Evolutionary conservation across 352 stramenopile genomes (phyloP).

Genomic region (Phytophthora melonis): DNA sequence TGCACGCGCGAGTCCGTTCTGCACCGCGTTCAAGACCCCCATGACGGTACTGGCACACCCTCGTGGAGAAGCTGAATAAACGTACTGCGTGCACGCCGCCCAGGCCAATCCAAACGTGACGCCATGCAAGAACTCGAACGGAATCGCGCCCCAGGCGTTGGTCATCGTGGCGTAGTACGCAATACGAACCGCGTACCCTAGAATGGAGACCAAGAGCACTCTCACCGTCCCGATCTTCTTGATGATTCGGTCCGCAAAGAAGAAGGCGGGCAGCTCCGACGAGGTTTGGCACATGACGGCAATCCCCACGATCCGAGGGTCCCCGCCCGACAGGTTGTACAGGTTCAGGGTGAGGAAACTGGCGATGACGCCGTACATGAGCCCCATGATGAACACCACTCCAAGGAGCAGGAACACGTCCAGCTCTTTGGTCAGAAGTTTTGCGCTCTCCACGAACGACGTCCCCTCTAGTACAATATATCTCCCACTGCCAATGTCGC

Average conservation of each 20-base stretch:
- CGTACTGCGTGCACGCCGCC: slow-evolving; percentile 55
- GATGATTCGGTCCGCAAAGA: slow-evolving; percentile 55
- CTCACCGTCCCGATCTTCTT: slow-evolving; percentile 48
- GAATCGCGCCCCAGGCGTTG: slow-evolving; percentile 57
- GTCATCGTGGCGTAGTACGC: slow-evolving; percentile 58
- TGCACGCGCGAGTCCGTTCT: slow-evolving; percentile 54
- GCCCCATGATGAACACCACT: slow-evolving; percentile 73
- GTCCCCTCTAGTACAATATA: not conserved
- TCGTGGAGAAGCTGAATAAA: slow-evolving; percentile 47
- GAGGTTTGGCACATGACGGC: slow-evolving; percentile 53
- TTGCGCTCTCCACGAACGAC: slow-evolving; percentile 45
- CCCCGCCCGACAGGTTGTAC: slow-evolving; percentile 53
- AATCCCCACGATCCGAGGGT: slow-evolving; percentile 53
- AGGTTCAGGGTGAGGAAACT: slow-evolving; percentile 73
- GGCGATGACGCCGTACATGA: slow-evolving; percentile 76
- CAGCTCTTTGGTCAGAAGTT: slow-evolving; percentile 40
- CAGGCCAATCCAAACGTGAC: slow-evolving; percentile 55
- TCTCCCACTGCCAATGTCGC: not conserved
- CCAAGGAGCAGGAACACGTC: slow-evolving; percentile 66
- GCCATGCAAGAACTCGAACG: slow-evolving; percentile 62
- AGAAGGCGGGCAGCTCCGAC: slow-evolving; percentile 66
- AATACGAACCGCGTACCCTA: slow-evolving; percentile 53
- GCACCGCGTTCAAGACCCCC: slow-evolving; percentile 58
- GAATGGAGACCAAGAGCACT: slow-evolving; percentile 50
- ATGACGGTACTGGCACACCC: slow-evolving; percentile 57